A percentile compares a stretch with the other conserved stretches of the same genome.
Conservation (phyloP, 345 rosid species). For the Lepidium africanum region DNA sequence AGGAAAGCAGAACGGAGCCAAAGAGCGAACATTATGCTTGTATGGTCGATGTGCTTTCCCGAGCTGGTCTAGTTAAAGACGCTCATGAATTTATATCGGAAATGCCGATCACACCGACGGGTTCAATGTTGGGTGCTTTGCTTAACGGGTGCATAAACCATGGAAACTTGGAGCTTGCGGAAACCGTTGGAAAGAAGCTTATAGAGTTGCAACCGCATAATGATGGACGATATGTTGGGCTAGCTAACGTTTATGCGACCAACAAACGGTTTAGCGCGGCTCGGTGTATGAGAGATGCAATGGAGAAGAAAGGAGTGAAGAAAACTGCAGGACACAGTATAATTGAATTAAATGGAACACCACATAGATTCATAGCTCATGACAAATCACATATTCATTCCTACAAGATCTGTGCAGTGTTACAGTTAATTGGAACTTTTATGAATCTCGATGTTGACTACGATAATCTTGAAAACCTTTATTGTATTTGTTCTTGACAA, state of each 20-base stretch:
- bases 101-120: conserved; percentile 56
- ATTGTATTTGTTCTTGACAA: not conserved
- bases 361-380: conserved; percentile 61
- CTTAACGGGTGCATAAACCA: conserved; percentile 67
- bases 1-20: conserved; percentile 35
- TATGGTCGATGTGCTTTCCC: conserved; percentile 73
- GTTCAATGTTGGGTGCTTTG: conserved; percentile 73
- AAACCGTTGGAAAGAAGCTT: conserved; percentile 61
- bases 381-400: conserved; percentile 45
- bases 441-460: conserved; percentile 32
- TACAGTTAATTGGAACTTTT: conserved; percentile 35
- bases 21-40: conserved; percentile 83
- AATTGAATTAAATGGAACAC: conserved; percentile 41
- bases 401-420: conserved; percentile 33
- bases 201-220: conserved; percentile 62
- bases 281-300: conserved; percentile 48
- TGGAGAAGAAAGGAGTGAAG: conserved; percentile 81
- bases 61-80: conserved; percentile 59
- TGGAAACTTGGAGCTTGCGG: conserved; percentile 57
- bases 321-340: conserved; percentile 66
- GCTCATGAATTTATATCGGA: conserved; percentile 44
- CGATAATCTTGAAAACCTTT: not conserved
- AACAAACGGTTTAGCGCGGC: conserved; percentile 58
- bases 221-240: conserved; percentile 64
- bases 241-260: conserved; percentile 59